Conservation (phyloP, 352 stramenopile genomes). For the Pythium sukuiense region DNA sequence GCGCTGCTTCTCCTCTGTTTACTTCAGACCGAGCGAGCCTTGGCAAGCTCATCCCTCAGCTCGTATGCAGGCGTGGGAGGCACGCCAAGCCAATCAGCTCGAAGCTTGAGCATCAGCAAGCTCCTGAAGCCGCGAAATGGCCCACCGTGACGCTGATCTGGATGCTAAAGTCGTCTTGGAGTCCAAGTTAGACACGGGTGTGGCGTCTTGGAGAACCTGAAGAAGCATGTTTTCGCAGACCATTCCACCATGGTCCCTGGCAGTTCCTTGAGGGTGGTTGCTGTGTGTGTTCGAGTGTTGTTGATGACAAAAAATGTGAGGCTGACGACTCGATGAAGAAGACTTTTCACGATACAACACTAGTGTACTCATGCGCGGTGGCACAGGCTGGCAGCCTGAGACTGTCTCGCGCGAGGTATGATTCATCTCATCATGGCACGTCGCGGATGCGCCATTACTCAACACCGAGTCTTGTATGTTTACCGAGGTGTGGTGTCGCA, state of each 20-base stretch:
- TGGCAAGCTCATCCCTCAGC: not conserved
- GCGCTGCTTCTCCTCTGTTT: not conserved
- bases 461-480: not conserved
- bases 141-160: not conserved
- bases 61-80: not conserved
- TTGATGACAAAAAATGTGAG: not conserved
- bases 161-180: not conserved
- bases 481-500: not conserved
- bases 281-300: too few species aligned
- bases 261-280: not conserved
- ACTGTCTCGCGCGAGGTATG: too few species aligned
- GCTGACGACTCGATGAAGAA: not conserved
- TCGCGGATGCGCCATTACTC: not conserved
- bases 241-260: not conserved
- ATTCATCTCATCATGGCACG: not conserved
- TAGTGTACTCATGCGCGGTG: too few species aligned
- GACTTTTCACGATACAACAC: not conserved
- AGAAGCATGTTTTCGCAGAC: not conserved
- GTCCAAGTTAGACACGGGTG: too few species aligned
- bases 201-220: not conserved
- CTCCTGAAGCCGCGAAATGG: too few species aligned
- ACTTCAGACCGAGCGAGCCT: not conserved
- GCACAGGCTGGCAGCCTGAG: too few species aligned
- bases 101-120: too few species aligned
- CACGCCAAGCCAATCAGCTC: too few species aligned